Evolutionary conservation across 1,284 basidiomycete species (phyloP), one percentile per base, ranked within the genome.

Genomic region (Rhodofomes roseus): DNA sequence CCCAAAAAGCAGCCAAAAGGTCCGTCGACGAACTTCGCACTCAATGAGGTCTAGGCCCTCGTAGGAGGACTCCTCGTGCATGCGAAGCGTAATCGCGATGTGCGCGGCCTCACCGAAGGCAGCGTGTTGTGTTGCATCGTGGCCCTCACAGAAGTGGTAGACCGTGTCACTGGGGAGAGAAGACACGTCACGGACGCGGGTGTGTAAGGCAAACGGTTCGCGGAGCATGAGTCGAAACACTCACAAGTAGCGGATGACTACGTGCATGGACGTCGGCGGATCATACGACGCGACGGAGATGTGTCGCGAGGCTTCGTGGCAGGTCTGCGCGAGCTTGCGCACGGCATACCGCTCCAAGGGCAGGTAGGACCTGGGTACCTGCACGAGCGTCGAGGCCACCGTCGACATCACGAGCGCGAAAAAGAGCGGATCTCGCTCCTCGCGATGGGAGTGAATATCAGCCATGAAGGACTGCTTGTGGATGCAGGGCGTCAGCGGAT

Each of bases 381-480:
- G 90, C 11, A 93, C 89, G 12, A 95, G 78, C 0, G 93, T 95
- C 11, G 85, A 87, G 12, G 91, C 90, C 18, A 94, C 83, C 12
- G 90, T 90, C 4, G 87, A 89, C 85, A 94, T 90, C 62, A 95
- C 90, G 22, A 95, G 77, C 4, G 92, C 89, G 68, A 92, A 93
- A 77, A 93, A 95, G 16, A 92, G 81, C n/a, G 90, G 90, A 66
- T 92, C 90, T 14, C 84, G 82, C 68, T 93, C 91, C 74, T 95
- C 93, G 60, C 90, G 75, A 50, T 83, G 82, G 0, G 83, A 79
- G 62, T 88, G 85, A 36, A 95, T 78, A 73, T 93, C 92, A 23
- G 89, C 86, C 86, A 93, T 89, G 71, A 94, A 95, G 1, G 90
- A 90, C 40, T 91, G 91, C 68, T 87, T 88, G 74, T 92, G 89